Conservation (phyloP, 2,329 filamentous ascomycete species). For the Fusarium sp. region DNA sequence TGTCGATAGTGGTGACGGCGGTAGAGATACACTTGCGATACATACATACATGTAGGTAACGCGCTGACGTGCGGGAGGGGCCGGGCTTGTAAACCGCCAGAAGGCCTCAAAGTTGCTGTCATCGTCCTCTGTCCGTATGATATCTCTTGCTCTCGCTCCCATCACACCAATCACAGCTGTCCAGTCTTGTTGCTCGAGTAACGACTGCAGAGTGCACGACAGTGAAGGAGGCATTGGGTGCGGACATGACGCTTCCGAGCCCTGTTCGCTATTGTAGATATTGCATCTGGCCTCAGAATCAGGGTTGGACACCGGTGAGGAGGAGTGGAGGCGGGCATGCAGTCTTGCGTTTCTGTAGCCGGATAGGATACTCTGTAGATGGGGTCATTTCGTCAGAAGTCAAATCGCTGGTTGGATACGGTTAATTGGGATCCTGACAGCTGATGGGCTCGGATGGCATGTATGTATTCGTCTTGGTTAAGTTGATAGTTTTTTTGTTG, state of each 20-base stretch:
- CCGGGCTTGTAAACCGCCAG: background rate
- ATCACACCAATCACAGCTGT: background rate
- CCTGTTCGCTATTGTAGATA: background rate
- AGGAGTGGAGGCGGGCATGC: background rate
- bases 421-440: background rate
- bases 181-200: background rate
- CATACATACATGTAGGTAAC: background rate
- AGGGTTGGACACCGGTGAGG: slow-evolving; percentile 24
- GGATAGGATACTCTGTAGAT: background rate
- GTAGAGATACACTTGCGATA: background rate
- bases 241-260: background rate
- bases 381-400: background rate
- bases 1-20: background rate
- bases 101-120: background rate
- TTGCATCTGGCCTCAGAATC: slow-evolving; percentile 10
- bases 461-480: background rate
- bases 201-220: background rate
- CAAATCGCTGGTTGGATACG: background rate
- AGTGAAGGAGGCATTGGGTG: slow-evolving; percentile 1
- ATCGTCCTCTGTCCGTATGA: background rate
- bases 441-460: background rate
- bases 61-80: background rate
- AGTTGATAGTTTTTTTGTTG: slow-evolving; percentile 16
- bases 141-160: background rate
- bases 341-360: background rate